Evolutionary conservation across 225 moss, liverwort and hornwort species (phyloP), one percentile per base, ranked within the genome.

Genomic region (Pseudisothecium myosuroides): DNA sequence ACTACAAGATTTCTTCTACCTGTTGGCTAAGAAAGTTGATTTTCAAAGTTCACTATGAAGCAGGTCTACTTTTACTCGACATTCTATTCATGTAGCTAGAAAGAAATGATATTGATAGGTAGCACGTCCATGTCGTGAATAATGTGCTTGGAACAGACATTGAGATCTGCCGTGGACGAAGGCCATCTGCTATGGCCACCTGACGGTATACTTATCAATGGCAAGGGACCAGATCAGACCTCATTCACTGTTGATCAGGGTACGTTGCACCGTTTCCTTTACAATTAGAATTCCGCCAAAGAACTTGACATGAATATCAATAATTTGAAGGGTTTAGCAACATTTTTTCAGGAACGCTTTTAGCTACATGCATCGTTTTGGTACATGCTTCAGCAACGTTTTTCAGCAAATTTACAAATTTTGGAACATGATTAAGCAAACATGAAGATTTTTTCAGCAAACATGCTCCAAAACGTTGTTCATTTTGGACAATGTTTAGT

Each of bases 141-240:
- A 28, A 7, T 65, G 82, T 82, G 63, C 43, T 63, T 77, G 82
- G 73, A 87, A 66, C 91, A 94, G 93, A 90, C 60, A 17, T 47
- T 95, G 56, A 90, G 95, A 83, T 85, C 88, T 64, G 37, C 58
- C 69, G 84, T 94, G 87, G 95, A 95, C 85, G 66, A 89, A 68
- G 95, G 95, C 28, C 76, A 69, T 82, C 61, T 88, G 74, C 92
- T 95, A 31, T 60, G 90, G 65, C 87, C 89, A 27, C 91, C 93
- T 28, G 95, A 93, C 50, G 92, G 90, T 36, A 67, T 95, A 56
- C 92, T 94, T 20, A 91, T 94, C 85, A 94, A 95, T 72, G 95
- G 95, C 61, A 90, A 84, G 22, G 93, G 95, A 67, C 81, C 92
- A 21, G 90, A 90, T 66, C 89, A 90, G 61, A 89, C 90, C 28